phyloP scores from a whole-genome alignment of 176 grass and related monocot genomes.

The Pharus latifolius region DNA sequence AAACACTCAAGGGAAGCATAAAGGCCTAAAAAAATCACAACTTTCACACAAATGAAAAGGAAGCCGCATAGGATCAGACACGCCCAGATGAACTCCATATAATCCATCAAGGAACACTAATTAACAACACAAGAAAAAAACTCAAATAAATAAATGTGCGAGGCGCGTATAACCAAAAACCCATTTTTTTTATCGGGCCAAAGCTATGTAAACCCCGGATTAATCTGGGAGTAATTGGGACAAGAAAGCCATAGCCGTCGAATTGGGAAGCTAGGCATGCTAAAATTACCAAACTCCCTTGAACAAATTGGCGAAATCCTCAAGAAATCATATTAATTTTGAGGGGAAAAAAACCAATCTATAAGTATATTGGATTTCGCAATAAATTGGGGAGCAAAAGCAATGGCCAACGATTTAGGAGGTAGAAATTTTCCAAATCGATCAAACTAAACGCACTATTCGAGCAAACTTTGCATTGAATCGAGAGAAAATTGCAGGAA shows the following conservation, averaged over 20 bases:
- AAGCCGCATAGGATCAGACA: slow-evolving; percentile 48
- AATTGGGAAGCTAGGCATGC: slow-evolving; percentile 4
- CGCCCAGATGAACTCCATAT: slow-evolving; percentile 53
- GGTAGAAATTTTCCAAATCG: too few relatives aligned
- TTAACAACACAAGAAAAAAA: not conserved
- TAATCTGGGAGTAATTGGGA: slow-evolving; percentile 12
- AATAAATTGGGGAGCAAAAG: too few relatives aligned
- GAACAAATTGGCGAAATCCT: too few relatives aligned
- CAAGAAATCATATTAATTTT: not conserved
- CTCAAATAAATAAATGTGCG: not conserved
- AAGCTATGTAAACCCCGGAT: slow-evolving; percentile 11
- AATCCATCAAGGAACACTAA: not conserved
- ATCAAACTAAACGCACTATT: too few relatives aligned
- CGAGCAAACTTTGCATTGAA: too few relatives aligned
- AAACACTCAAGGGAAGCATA: not conserved
- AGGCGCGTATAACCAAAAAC: slow-evolving; percentile 27
- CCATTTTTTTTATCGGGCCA: not conserved
- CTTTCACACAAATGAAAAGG: not conserved
- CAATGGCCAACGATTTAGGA: too few relatives aligned
- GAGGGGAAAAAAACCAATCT: not conserved
- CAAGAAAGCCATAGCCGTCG: not conserved
- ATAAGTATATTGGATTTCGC: too few relatives aligned
- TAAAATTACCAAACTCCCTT: slow-evolving; percentile 2
- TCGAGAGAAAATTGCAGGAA: too few relatives aligned
- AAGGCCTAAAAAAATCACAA: not conserved